Evolutionary conservation across 371 early-diverging fungal genomes (phyloP), one percentile per base, ranked within the genome.

Genomic region (Mortierella sp.): DNA sequence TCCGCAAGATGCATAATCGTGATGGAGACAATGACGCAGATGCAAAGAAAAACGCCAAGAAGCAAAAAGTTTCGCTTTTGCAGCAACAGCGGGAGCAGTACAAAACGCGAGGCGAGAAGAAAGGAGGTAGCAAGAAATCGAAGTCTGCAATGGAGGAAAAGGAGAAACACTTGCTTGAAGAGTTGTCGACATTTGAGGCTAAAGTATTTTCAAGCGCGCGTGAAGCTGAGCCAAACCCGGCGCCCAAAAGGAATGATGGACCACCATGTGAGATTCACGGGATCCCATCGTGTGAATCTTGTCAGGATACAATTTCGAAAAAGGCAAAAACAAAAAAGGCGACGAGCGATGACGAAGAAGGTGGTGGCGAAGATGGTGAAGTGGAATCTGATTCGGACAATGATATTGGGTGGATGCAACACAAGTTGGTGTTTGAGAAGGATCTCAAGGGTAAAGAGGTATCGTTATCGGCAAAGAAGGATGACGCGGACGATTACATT

Each of bases 401-500:
- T 8, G 90, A 88, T 47, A 77, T 88, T 51, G 92, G 88, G 20
- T 95, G 95, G 95, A 86, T 95, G 72, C 80, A 87, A 5, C 95
- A 95, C 76, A 85, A 86, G 39, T 85, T 95, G 9, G 85, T 88
- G 0, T 94, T 93, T 77, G 90, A 87, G 62, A 92, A 90, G 68
- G 93, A 93, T 70, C 83, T 86, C 51, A 90, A 88, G 60, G 92
- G 91, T 40, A 91, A 91, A 64, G 90, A 91, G 66, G 83, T 75
- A 0, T 76, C 77, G 0, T 58, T 90, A 20, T 86, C 89, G 72
- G 87, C 90, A 35, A 85, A 89, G 51, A 86, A 86, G 20, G 93
- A 93, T 52, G 86, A 87, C 6, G 87, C 91, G 1, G 90, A 94
- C 70, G 94, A 93, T 64, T 94, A 92, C 75, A 85, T 93, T 8